Conservation (phyloP, 345 rosid species). For the Alliaria petiolata region DNA sequence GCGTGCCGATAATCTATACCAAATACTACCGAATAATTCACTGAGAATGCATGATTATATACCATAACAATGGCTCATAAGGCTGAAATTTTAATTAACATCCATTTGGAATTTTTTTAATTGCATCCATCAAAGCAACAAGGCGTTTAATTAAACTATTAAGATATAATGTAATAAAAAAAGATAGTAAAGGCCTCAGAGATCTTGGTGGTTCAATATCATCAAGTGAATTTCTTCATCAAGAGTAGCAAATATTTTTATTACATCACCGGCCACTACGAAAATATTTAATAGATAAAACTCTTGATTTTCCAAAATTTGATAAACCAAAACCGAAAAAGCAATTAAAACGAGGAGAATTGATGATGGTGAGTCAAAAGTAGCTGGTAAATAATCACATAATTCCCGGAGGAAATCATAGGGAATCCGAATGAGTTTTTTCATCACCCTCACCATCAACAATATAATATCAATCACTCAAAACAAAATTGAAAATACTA, state of each 20-base stretch:
- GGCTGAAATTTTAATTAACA: too few species aligned
- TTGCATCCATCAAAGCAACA: too few species aligned
- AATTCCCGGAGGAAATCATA: not conserved
- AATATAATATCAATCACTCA: not conserved
- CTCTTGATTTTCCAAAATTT: too few species aligned
- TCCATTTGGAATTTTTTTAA: too few species aligned
- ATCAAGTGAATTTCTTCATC: slow-evolving; percentile 19
- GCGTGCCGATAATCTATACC: too few species aligned
- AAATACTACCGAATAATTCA: too few species aligned
- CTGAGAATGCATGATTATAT: too few species aligned
- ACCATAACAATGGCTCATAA: too few species aligned
- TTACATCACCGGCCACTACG: slow-evolving; percentile 20
- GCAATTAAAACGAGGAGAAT: not conserved
- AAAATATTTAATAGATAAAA: too few species aligned
- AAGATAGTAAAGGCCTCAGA: slow-evolving; percentile 13
- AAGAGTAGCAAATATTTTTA: slow-evolving; percentile 32
- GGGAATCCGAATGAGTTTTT: slow-evolving; percentile 37
- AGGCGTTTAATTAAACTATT: too few species aligned
- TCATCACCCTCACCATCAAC: slow-evolving; percentile 32
- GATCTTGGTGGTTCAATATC: slow-evolving; percentile 30
- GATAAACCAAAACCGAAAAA: not conserved
- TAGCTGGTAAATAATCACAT: slow-evolving; percentile 28
- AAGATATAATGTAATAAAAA: too few species aligned
- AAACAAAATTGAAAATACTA: not conserved
- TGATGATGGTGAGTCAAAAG: slow-evolving; percentile 25